Evolutionary conservation across 192 early-diverging fungal genomes (phyloP).

Genomic region (Pilobolus umbonatus): DNA sequence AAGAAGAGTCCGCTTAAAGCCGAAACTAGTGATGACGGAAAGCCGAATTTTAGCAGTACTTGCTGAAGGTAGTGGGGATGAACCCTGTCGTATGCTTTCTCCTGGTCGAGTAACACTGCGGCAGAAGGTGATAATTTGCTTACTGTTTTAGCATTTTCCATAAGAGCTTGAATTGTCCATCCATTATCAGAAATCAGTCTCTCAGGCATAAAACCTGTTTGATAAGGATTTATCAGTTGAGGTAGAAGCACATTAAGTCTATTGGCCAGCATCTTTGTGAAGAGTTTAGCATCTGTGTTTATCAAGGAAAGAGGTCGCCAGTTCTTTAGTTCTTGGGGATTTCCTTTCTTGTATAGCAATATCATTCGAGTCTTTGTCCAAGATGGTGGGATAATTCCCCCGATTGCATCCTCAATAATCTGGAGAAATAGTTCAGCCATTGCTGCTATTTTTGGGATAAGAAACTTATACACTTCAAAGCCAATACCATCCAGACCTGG

Average conservation of each 20-base stretch:
- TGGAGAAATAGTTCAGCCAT: background rate
- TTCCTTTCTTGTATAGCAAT: conserved; percentile 16
- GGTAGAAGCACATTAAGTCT: background rate
- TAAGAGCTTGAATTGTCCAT: conserved; percentile 7
- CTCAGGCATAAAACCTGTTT: background rate
- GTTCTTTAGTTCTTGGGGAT: background rate
- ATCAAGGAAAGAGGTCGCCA: conserved; percentile 1
- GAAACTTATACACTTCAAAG: background rate
- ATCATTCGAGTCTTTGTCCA: conserved; percentile 12
- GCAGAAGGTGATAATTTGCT: background rate
- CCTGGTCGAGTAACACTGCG: conserved; percentile 15
- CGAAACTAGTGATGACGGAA: background rate
- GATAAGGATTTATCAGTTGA: background rate
- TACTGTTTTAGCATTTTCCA: background rate
- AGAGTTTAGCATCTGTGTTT: background rate
- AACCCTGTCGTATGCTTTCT: conserved; percentile 26
- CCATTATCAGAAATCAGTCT: conserved; percentile 7
- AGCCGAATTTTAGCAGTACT: conserved; percentile 14
- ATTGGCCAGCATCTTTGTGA: background rate
- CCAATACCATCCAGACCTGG: background rate
- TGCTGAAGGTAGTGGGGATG: conserved; percentile 9
- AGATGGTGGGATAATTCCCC: background rate
- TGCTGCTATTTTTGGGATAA: background rate
- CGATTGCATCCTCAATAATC: background rate
- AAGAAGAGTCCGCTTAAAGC: conserved; percentile 23